Evolutionary conservation across 1,284 basidiomycete species (phyloP), one percentile per base, ranked within the genome.

Genomic region (Megacollybia platyphylla): DNA sequence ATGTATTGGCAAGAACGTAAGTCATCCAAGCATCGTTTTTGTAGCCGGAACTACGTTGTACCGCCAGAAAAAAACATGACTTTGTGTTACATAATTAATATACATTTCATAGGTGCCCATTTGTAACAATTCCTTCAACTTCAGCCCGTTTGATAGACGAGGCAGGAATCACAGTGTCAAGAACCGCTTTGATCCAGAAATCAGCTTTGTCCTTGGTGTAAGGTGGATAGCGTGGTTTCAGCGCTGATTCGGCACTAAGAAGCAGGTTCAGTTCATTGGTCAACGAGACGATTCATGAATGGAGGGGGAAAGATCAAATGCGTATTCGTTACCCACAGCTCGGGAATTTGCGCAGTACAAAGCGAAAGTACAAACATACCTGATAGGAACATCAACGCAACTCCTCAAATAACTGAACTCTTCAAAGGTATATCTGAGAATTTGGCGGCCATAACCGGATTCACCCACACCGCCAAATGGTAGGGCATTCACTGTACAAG

Each of bases 381-480:
- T 49, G 13, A 49, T 47, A 1, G 73, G 70, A 5, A 67, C 58
- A 40, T 67, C 59, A 15, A 70, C 49, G 11, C 56, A 63, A 18
- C 61, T 57, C 10, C 71, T 64, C 36, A 55, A 46, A 49, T 75
- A 68, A 2, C 64, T 64, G 54, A 73, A 74, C 29, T 55, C 57
- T 41, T 74, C 66, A 51, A 68, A 76, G 31, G 58, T 58, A 32
- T 60, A 52, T 51, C 67, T 65, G 39, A 69, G 60, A 36, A 66
- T 57, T 53, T 71, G 70, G 27, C 48, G 47, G 4, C 72, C 71
- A 69, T 65, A 59, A 46, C 70, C 71, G 7, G 65, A 68, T 43
- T 64, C 63, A 28, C 71, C 70, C 17, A 67, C 56, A 6, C 71
- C 70, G 24, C 69, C 64, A 46, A 73, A 69, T 4, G 71, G 71